A percentile compares a stretch with the other conserved stretches of the same genome.
These are phyloP conservation scores for Xylaria sp. DNA, from an alignment of 2,329 filamentous ascomycete genomes.

Conservation along the genomic window DNA sequence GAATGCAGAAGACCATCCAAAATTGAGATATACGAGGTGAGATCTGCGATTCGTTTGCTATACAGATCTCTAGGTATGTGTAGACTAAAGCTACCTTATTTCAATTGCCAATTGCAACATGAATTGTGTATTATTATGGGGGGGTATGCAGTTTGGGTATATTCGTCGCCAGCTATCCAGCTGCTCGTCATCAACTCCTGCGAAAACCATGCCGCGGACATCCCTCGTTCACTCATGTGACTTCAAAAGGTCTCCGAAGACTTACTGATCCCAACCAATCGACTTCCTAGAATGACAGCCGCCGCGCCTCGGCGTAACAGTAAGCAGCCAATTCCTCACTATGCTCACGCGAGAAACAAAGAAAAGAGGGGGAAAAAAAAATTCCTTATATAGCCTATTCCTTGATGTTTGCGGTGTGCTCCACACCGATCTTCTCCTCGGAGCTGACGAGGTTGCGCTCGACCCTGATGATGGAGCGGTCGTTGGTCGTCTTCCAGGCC, in stretches of 20 bases:
- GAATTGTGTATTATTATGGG: background rate
- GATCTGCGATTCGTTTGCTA: too few relatives aligned
- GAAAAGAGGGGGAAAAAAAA: too few relatives aligned
- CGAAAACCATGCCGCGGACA: conserved; percentile 11
- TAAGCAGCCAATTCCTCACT: background rate
- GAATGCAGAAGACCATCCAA: too few relatives aligned
- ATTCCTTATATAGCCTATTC: conserved; percentile 13
- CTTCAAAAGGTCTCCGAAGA: background rate
- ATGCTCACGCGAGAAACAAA: background rate
- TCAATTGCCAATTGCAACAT: background rate
- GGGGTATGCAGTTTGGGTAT: conserved; percentile 21
- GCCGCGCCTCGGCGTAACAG: conserved; percentile 11
- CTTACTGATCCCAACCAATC: conserved; percentile 4
- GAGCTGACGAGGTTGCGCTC: conserved; percentile 41
- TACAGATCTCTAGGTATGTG: too few relatives aligned
- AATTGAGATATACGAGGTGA: too few relatives aligned
- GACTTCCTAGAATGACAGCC: conserved; percentile 25
- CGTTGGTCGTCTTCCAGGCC: conserved; percentile 47
- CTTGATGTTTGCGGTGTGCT: conserved; percentile 22
- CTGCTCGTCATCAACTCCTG: conserved; percentile 7
- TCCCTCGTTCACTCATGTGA: conserved; percentile 7
- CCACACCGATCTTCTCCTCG: conserved; percentile 39
- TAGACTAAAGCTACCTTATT: too few relatives aligned
- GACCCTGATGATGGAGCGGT: conserved; percentile 34
- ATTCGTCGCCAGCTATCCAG: conserved; percentile 12